Percentiles rank a stretch among this genome's conserved stretches.
These are phyloP conservation scores for Tulasnella calospora DNA, from an alignment of 768 basidiomycete genomes.

Conservation along the genomic window DNA sequence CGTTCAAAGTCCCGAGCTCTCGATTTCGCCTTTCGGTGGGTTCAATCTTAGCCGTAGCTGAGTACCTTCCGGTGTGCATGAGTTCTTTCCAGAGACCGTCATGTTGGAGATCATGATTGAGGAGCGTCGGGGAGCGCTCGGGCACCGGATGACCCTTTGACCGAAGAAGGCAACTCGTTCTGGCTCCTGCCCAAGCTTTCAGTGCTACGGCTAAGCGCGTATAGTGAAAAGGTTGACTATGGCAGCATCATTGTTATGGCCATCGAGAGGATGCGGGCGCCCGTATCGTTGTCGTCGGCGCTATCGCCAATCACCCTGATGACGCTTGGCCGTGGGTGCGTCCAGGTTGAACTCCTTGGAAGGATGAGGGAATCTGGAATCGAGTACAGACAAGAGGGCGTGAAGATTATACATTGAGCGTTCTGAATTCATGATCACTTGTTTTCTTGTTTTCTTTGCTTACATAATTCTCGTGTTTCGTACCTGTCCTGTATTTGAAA, in stretches of 20 bases:
- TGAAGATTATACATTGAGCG: not conserved
- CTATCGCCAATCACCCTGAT: not conserved
- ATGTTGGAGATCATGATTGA: not conserved
- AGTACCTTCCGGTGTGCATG: not conserved
- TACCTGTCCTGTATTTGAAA: too few relatives aligned
- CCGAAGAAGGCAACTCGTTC: not conserved
- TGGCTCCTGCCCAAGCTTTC: not conserved
- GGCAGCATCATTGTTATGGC: not conserved
- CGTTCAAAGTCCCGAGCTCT: not conserved
- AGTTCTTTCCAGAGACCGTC: not conserved
- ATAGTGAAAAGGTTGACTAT: not conserved
- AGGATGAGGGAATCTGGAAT: not conserved
- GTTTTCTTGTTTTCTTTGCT: too few relatives aligned
- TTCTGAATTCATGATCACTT: too few relatives aligned
- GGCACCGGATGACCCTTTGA: not conserved
- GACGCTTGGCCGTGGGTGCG: not conserved
- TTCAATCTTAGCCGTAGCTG: not conserved
- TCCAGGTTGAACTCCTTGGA: not conserved
- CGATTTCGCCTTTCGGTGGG: not conserved
- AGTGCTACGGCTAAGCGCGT: not conserved
- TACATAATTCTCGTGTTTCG: too few relatives aligned
- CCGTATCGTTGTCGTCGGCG: not conserved
- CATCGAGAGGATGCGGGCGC: not conserved
- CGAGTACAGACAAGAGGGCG: not conserved
- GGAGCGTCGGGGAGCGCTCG: not conserved